phyloP scores from a whole-genome alignment of 2,329 filamentous ascomycete species.

The Sarocladium brachiariae region DNA sequence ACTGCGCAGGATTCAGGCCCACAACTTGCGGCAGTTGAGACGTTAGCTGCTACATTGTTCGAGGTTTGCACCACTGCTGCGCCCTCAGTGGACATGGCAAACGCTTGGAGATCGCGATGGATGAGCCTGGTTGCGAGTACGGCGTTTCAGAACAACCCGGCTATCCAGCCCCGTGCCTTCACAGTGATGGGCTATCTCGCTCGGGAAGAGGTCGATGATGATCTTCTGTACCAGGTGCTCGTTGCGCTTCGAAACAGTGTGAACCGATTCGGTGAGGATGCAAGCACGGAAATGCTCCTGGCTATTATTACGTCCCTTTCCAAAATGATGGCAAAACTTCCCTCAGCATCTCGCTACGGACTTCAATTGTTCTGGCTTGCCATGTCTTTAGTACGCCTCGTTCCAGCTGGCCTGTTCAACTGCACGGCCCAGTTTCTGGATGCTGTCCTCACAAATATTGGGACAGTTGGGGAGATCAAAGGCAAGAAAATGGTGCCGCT shows the following conservation, averaged over 20 bases:
- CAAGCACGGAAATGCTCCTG: conserved; percentile 60
- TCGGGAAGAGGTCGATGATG: conserved; percentile 65
- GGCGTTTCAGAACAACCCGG: conserved; percentile 66
- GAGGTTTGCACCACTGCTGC: conserved; percentile 59
- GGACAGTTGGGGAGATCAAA: conserved; percentile 51
- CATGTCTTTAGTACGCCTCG: conserved; percentile 57
- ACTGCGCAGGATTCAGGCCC: conserved; percentile 47
- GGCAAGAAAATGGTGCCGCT: conserved; percentile 52
- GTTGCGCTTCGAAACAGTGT: conserved; percentile 61
- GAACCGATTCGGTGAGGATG: conserved; percentile 56
- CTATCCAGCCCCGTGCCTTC: conserved; percentile 63
- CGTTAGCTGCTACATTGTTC: conserved; percentile 53
- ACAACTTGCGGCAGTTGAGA: conserved; percentile 51
- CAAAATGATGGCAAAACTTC: conserved; percentile 65
- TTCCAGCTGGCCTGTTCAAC: conserved; percentile 57
- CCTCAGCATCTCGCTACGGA: conserved; percentile 59
- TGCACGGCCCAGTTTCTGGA: conserved; percentile 59
- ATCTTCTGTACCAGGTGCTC: conserved; percentile 63
- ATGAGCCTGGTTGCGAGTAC: conserved; percentile 68
- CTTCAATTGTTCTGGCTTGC: conserved; percentile 65
- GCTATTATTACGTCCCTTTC: conserved; percentile 61
- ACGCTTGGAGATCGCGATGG: conserved; percentile 65
- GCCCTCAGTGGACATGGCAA: conserved; percentile 57
- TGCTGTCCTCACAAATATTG: conserved; percentile 57
- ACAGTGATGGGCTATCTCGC: conserved; percentile 66